These are phyloP conservation scores for Canavalia gladiata DNA, from an alignment of 306 rosid genomes.

Conservation along the genomic window DNA sequence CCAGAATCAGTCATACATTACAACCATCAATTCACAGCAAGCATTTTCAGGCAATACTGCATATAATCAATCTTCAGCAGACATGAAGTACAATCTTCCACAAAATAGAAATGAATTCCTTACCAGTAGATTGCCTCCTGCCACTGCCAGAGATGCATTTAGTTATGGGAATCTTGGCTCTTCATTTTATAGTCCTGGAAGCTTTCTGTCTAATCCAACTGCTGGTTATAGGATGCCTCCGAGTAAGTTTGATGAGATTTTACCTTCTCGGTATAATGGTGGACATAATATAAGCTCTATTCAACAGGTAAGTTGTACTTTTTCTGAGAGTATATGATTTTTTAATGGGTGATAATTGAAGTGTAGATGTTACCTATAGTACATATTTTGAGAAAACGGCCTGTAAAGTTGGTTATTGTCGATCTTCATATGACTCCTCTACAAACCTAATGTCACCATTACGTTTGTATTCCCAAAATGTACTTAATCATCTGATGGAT, in stretches of 20 bases:
- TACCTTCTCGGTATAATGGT: conserved; percentile 54
- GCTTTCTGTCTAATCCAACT: conserved; percentile 53
- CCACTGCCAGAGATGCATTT: conserved; percentile 50
- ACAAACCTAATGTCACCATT: background rate
- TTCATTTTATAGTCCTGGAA: conserved; percentile 49
- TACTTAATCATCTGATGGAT: background rate
- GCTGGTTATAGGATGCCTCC: conserved; percentile 45
- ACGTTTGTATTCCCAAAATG: background rate
- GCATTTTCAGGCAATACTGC: conserved; percentile 52
- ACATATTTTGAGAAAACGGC: conserved; percentile 1
- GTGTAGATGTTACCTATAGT: conserved; percentile 29
- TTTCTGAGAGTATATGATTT: background rate
- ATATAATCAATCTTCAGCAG: conserved; percentile 49
- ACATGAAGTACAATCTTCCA: conserved; percentile 53
- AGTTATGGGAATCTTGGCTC: conserved; percentile 59
- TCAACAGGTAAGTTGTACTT: conserved; percentile 60
- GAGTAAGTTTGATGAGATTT: conserved; percentile 54
- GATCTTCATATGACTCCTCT: conserved; percentile 10
- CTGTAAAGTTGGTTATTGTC: background rate
- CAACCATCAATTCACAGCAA: conserved; percentile 50
- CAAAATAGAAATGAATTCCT: conserved; percentile 49
- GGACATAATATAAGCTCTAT: conserved; percentile 52
- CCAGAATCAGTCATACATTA: conserved; percentile 50
- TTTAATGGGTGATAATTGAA: conserved; percentile 17
- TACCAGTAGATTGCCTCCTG: conserved; percentile 48